Conservation (phyloP, 2,329 filamentous ascomycete species). For the Exophiala spinifera region DNA sequence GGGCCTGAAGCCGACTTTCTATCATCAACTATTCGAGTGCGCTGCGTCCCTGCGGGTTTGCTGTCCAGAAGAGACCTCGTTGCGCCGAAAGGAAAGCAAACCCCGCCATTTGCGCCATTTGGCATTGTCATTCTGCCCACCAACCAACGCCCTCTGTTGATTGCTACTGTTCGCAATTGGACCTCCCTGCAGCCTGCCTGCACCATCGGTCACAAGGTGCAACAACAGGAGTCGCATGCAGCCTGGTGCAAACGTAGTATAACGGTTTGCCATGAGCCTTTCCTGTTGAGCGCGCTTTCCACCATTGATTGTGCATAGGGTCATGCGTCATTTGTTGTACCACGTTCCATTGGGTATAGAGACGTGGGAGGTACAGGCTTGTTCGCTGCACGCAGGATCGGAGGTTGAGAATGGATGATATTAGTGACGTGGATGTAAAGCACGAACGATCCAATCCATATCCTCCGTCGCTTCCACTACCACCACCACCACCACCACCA, state of each 20-base stretch:
- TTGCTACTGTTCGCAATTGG: constrained; percentile 6
- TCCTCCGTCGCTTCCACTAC: too few relatives aligned
- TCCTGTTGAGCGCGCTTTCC: constrained; percentile 18
- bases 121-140: constrained; percentile 12
- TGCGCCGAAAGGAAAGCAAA: constrained; percentile 7
- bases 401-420: constrained; percentile 26
- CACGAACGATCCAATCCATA: constrained; percentile 25
- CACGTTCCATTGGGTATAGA: constrained; percentile 25
- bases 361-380: constrained; percentile 24
- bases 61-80: constrained; percentile 5
- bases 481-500: constrained; percentile 15
- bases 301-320: constrained; percentile 14
- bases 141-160: constrained; percentile 7
- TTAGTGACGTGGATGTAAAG: constrained; percentile 26
- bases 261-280: constrained; percentile 23
- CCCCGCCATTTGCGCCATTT: constrained; percentile 12
- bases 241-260: constrained; percentile 17
- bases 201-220: constrained; percentile 9
- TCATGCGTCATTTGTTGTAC: constrained; percentile 25
- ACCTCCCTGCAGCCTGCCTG: constrained; percentile 5
- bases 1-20: constrained; percentile 1
- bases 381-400: constrained; percentile 14
- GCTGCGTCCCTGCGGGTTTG: constrained; percentile 16
- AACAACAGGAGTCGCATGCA: constrained; percentile 19
- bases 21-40: constrained; percentile 11